Evolutionary conservation across 805 yeast genomes (phyloP), one percentile per base, ranked within the genome.

Genomic region (Ogataea haglerorum): DNA sequence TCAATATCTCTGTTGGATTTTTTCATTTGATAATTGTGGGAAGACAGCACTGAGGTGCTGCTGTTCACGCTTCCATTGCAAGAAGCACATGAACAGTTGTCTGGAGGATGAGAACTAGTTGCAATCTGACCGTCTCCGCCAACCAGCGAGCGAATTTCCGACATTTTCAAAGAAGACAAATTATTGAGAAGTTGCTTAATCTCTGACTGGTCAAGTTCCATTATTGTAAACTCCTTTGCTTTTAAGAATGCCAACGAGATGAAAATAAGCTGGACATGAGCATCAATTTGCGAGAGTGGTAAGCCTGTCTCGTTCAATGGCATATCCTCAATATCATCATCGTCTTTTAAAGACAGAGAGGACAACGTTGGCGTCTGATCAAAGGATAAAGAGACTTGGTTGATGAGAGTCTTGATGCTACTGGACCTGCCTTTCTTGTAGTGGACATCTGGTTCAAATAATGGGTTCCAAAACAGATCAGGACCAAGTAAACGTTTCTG

Each of bases 121-220:
- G 27, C 37, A 9, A 21, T 18, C 27, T 39, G 40, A 5, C 39
- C 33, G 30, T 41, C 48, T 27, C 56, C 47, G 12, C 61, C 56
- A 32, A 58, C 53, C 40, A 44, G 53, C 10, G 61, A 51, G 35
- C 52, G 48, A 12, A 57, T 51, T 26, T 57, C 67, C 25, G 54
- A 55, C 30, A 53, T 56, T 40, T 46, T 57, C 59, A 58, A 66
- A 10, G 80, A 69, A 1, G 80, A 77, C 34, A 75, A 56, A 27
- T 81, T 74, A 46, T 78, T 77, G 46, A 90, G 69, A 49, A 80
- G 79, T 57, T 89, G 95, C 27, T 89, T 71, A 32, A 88, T 86
- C 63, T 90, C 98, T 48, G 85, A 80, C 58, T 87, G 95, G 55
- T 90, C 98, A 48, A 89, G 80, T 58, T 90, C 97, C 48, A 86